Evolutionary conservation across 2,329 filamentous ascomycete species (phyloP).

Genomic region (Pyricularia sp.): DNA sequence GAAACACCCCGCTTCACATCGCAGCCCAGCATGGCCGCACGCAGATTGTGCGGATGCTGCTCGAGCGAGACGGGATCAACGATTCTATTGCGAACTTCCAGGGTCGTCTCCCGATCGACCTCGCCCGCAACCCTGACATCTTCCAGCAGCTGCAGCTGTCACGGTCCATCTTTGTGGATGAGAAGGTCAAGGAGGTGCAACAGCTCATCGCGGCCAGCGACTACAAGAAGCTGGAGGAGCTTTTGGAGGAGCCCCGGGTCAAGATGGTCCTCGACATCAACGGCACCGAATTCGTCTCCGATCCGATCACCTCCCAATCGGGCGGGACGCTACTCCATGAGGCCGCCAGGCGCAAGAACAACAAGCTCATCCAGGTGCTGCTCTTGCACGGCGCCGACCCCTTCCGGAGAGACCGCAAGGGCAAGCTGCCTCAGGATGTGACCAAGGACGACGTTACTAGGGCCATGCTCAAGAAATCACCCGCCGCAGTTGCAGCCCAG

Average conservation of each 20-base stretch:
- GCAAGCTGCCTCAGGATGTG: constrained; percentile 90
- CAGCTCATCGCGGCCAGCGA: constrained; percentile 62
- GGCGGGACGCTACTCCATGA: constrained; percentile 94
- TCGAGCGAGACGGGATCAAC: constrained; percentile 78
- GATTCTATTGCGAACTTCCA: constrained; percentile 79
- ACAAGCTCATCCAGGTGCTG: constrained; percentile 78
- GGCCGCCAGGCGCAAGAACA: constrained; percentile 79
- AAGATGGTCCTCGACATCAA: constrained; percentile 89
- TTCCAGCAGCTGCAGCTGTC: constrained; percentile 91
- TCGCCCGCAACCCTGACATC: constrained; percentile 86
- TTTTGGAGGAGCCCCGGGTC: constrained; percentile 77
- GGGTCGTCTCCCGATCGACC: constrained; percentile 76
- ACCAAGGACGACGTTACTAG: constrained; percentile 89
- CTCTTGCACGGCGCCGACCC: constrained; percentile 92
- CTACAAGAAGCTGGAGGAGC: constrained; percentile 67
- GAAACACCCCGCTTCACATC: constrained; percentile 86
- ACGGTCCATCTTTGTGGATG: constrained; percentile 80
- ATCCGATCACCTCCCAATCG: constrained; percentile 63
- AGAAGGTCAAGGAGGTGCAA: constrained; percentile 77
- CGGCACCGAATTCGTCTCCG: constrained; percentile 77
- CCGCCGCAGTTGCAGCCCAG: constrained; percentile 88
- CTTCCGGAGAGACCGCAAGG: constrained; percentile 88
- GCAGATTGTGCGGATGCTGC: constrained; percentile 70
- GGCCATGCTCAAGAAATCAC: constrained; percentile 85
- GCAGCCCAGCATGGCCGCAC: constrained; percentile 75